A percentile compares a stretch with the other conserved stretches of the same genome.
phyloP scores from a whole-genome alignment of 495 filamentous ascomycete species.

The Talaromyces stipitatus region DNA sequence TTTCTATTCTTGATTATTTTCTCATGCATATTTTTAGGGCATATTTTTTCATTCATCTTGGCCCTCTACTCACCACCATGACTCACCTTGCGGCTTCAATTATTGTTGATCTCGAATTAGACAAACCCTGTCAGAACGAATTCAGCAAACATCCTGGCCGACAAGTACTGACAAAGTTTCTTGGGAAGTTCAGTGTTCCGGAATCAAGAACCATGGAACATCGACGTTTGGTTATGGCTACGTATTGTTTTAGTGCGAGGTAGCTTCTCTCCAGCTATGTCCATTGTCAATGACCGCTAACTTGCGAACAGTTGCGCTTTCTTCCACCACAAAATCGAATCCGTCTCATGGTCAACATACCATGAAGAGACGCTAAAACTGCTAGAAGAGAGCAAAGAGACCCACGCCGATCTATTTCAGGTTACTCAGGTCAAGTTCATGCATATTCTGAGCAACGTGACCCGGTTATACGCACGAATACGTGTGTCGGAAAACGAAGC shows the following conservation, averaged over 20 bases:
- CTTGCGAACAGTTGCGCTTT: slow-evolving; percentile 21
- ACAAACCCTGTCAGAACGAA: slow-evolving; percentile 24
- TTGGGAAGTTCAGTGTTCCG: slow-evolving; percentile 7
- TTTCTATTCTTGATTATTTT: neutral
- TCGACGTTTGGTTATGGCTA: slow-evolving; percentile 36
- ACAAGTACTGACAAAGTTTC: neutral
- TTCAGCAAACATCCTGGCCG: neutral
- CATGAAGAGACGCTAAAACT: slow-evolving; percentile 34
- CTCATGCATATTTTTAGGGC: slow-evolving; percentile 5
- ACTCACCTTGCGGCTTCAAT: slow-evolving; percentile 38
- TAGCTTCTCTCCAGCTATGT: slow-evolving; percentile 8
- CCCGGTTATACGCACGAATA: neutral
- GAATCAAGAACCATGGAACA: slow-evolving; percentile 30
- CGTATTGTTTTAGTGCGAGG: slow-evolving; percentile 37
- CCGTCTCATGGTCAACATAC: slow-evolving; percentile 33
- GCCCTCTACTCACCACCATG: slow-evolving; percentile 17
- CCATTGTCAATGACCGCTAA: slow-evolving; percentile 1
- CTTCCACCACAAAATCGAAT: slow-evolving; percentile 27
- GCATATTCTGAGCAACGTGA: slow-evolving; percentile 19
- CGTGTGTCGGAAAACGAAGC: slow-evolving; percentile 6
- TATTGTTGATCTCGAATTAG: slow-evolving; percentile 40
- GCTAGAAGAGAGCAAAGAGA: slow-evolving; percentile 27
- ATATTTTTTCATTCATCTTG: slow-evolving; percentile 5
- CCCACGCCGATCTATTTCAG: slow-evolving; percentile 32
- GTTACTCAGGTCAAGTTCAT: slow-evolving; percentile 32